Evolutionary conservation across 225 moss, liverwort and hornwort genomes (phyloP).

Genomic region (Straminergon stramineum): DNA sequence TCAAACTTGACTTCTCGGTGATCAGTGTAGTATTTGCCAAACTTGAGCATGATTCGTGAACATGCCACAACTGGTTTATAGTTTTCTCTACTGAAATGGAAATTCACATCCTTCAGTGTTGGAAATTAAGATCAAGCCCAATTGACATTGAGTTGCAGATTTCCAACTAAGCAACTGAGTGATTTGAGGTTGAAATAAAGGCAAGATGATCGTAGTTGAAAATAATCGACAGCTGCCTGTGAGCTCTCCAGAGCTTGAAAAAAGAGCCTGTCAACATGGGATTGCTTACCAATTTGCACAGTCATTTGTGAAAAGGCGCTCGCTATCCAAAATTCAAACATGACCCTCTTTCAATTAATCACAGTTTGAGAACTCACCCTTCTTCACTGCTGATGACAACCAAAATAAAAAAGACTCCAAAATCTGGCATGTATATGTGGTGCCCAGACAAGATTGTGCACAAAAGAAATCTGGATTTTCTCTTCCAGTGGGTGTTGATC

Average conservation of each 20-base stretch:
- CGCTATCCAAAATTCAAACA: background rate
- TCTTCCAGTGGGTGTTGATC: background rate
- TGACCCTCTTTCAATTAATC: rapidly evolving
- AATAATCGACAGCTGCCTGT: background rate
- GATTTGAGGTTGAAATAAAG: background rate
- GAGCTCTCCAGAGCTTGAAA: background rate
- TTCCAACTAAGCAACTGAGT: background rate
- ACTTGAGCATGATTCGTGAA: background rate
- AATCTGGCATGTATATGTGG: background rate
- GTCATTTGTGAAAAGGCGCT: background rate
- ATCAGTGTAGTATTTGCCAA: background rate
- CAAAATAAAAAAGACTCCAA: background rate
- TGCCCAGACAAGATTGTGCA: background rate
- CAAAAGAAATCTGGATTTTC: background rate
- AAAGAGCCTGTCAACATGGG: background rate
- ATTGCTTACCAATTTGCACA: background rate
- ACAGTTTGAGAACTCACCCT: background rate
- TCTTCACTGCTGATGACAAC: background rate
- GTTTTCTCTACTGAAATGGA: background rate
- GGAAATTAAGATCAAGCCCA: background rate
- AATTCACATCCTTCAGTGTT: background rate
- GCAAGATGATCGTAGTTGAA: background rate
- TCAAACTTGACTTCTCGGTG: background rate
- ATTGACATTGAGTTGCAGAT: background rate
- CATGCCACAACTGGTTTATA: background rate